phyloP scores from a whole-genome alignment of 495 filamentous ascomycete genomes.

The Viridothelium virens region DNA sequence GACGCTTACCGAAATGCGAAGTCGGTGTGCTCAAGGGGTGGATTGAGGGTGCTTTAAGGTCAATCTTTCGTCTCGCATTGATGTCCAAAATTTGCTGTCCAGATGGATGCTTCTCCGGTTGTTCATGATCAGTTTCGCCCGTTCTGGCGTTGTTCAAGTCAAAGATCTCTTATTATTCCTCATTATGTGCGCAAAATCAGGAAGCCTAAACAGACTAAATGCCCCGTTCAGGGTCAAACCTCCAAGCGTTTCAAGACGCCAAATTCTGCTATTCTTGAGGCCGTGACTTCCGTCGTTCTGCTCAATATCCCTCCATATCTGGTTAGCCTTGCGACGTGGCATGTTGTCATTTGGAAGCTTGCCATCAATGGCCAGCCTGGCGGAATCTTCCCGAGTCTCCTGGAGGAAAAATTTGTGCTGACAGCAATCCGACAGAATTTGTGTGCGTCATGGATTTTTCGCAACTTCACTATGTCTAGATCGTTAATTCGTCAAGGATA shows the following conservation, averaged over 20 bases:
- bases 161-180: neutral
- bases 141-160: neutral
- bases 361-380: neutral
- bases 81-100: neutral
- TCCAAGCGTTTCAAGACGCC: too few species aligned
- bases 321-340: too few species aligned
- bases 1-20: neutral
- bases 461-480: neutral
- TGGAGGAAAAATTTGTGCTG: neutral
- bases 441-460: neutral
- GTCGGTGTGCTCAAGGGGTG: neutral
- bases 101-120: neutral
- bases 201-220: neutral
- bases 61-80: neutral
- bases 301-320: too few species aligned
- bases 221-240: too few species aligned
- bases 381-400: too few species aligned
- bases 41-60: neutral
- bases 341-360: neutral
- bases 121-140: neutral
- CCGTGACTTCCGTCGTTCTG: too few species aligned
- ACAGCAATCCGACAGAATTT: neutral
- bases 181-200: neutral
- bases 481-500: neutral
- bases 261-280: too few species aligned